Evolutionary conservation across 176 grass and related monocot genomes (phyloP).

Genomic region (Thalia dealbata): DNA sequence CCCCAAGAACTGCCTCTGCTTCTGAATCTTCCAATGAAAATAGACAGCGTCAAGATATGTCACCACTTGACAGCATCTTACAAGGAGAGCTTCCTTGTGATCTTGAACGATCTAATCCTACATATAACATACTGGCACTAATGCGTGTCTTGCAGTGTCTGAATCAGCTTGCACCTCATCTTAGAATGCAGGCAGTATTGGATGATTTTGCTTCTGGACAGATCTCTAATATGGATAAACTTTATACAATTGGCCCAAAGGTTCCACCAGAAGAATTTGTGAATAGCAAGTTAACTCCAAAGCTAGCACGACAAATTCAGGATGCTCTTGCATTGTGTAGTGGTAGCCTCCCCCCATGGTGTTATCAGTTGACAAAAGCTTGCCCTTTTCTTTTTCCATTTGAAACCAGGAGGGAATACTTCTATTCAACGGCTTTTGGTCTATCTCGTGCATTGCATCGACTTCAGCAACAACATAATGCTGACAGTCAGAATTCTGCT

Average conservation of each 20-base stretch:
- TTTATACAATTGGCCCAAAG: slow-evolving; percentile 37
- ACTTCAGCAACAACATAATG: slow-evolving; percentile 75
- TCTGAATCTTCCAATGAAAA: slow-evolving; percentile 25
- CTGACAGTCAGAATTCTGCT: slow-evolving; percentile 43
- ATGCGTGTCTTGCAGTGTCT: slow-evolving; percentile 62
- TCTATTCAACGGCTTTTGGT: slow-evolving; percentile 86
- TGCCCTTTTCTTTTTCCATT: slow-evolving; percentile 90
- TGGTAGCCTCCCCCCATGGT: slow-evolving; percentile 82
- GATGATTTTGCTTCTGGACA: slow-evolving; percentile 64
- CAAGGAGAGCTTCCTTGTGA: slow-evolving; percentile 73
- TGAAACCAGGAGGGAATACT: slow-evolving; percentile 74
- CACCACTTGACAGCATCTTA: slow-evolving; percentile 76
- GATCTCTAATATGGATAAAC: slow-evolving; percentile 26
- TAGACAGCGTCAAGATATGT: slow-evolving; percentile 13
- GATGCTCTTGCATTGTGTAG: slow-evolving; percentile 85
- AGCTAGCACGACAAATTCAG: slow-evolving; percentile 83
- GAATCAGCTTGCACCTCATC: slow-evolving; percentile 58
- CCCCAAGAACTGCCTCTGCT: slow-evolving; percentile 34
- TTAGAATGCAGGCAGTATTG: slow-evolving; percentile 41
- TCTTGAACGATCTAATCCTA: slow-evolving; percentile 54
- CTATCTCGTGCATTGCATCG: slow-evolving; percentile 77
- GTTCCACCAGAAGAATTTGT: slow-evolving; percentile 65
- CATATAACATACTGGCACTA: slow-evolving; percentile 71
- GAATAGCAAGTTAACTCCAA: slow-evolving; percentile 76
- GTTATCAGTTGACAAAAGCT: slow-evolving; percentile 79